Evolutionary conservation across 306 rosid species (phyloP).

Genomic region (Cucumis cinereus): DNA sequence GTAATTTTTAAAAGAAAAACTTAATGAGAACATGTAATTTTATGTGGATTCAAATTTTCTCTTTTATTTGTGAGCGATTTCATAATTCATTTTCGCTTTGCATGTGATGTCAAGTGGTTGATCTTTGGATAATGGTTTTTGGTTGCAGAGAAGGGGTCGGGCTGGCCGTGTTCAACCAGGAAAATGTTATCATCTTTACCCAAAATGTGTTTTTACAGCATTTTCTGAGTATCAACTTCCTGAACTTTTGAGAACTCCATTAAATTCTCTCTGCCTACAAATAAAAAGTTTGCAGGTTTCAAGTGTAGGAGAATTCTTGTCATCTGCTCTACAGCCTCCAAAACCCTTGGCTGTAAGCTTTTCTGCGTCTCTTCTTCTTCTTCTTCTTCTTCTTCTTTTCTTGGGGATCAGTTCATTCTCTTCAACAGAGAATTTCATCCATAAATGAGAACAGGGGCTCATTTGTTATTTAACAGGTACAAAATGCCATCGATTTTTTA

Average conservation of each 20-base stretch:
- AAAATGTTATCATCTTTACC: conserved; percentile 90
- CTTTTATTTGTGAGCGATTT: not conserved
- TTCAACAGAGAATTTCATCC: not conserved
- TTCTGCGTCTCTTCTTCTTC: not conserved
- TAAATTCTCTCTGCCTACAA: conserved; percentile 96
- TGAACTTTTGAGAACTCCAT: conserved; percentile 89
- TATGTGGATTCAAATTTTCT: not conserved
- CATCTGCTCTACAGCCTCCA: conserved; percentile 92
- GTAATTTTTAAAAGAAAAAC: not conserved
- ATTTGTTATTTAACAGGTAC: conserved; percentile 42
- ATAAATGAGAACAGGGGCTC: not conserved
- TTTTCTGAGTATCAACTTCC: conserved; percentile 95
- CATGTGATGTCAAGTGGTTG: conserved; percentile 8
- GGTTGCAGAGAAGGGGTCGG: conserved; percentile 88
- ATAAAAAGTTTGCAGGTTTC: conserved; percentile 91
- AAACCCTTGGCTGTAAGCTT: conserved; percentile 62
- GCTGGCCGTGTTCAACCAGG: conserved; percentile 99
- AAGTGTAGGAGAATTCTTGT: conserved; percentile 86
- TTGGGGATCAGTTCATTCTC: not conserved
- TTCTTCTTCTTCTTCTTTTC: not conserved
- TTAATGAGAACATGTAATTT: not conserved
- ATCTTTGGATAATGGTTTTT: conserved; percentile 13
- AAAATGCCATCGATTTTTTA: conserved; percentile 87
- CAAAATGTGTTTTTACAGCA: conserved; percentile 73
- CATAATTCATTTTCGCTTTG: not conserved